Base-by-base conservation (phyloP, 306 rosid genomes). In the Arachis stenosperma region DNA sequence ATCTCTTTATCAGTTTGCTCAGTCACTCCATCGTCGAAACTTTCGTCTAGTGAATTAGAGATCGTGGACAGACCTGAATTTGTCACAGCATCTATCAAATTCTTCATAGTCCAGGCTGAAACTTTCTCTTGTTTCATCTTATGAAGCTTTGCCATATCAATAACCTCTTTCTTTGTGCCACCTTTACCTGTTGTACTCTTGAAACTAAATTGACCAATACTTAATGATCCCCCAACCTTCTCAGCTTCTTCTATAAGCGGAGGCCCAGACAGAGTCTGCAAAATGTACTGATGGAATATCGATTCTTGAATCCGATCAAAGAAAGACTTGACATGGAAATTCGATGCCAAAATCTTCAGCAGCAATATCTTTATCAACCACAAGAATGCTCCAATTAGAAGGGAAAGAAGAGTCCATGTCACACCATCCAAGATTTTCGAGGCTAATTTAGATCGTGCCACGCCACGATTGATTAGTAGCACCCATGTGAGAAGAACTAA, bases 71-170 rank as follows among this genome's bases (percentile, higher is more conserved):
- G 81, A 75, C 97, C 87, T n/a, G 97, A 91, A 79, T 78, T 88
- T 17, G 82, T 64, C 79, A 91, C 89, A 47, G 93, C 98, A 63
- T 95, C 97, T 41, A 91, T 84, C 87, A 95, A 80, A 48, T 80
- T 84, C 86, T 95, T 95, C 98, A 95, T 91, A 6, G 96, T 95
- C 98, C 99, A 91, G 6, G 99, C 91, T 7, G 97, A 90, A 75
- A 95, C 96, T 77, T 88, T 94, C 67, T 88, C 98, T 58, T 84
- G 92, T 77, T 91, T 95, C 87, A 95, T 87, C 81, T 70, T 66
- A 47, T 90, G 95, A 77, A 95, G 84, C 83, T 84, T 84, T 22
- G 83, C 87, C 81, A 95, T 79, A 71, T 95, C 91, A 47, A 91
- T 91, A 33, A 85, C 87, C 82, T 81, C 84, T 60, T 87, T 84